Percentiles rank a stretch among this genome's conserved stretches.
Conservation (phyloP, 2,329 filamentous ascomycete genomes). For the Aspergillus fischeri region DNA sequence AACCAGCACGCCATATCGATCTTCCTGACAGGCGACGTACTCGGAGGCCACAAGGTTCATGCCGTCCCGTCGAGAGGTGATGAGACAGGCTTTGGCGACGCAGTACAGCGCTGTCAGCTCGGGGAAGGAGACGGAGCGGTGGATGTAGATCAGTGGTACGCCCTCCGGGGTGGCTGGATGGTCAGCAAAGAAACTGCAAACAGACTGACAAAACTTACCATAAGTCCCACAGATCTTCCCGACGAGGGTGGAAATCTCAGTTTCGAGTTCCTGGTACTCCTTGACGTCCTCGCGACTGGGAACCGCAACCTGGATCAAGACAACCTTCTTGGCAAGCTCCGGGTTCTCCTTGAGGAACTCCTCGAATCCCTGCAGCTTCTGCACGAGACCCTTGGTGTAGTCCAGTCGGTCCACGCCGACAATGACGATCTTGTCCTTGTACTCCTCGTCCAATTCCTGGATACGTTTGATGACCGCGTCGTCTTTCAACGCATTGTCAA, state of each 20-base stretch:
- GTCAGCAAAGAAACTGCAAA: neutral
- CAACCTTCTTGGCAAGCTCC: slow-evolving; percentile 89
- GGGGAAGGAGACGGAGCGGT: slow-evolving; percentile 88
- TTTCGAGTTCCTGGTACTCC: slow-evolving; percentile 88
- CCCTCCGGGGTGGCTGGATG: slow-evolving; percentile 76
- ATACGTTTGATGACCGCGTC: slow-evolving; percentile 78
- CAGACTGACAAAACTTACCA: slow-evolving; percentile 39
- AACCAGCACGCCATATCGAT: slow-evolving; percentile 85
- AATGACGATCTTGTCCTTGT: slow-evolving; percentile 84
- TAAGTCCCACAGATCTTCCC: slow-evolving; percentile 93
- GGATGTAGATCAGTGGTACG: slow-evolving; percentile 93
- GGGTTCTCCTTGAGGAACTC: slow-evolving; percentile 89
- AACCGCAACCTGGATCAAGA: slow-evolving; percentile 88
- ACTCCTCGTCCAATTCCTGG: slow-evolving; percentile 70
- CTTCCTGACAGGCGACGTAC: slow-evolving; percentile 85
- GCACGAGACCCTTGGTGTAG: slow-evolving; percentile 94
- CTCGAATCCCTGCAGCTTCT: slow-evolving; percentile 89
- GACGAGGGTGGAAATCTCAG: slow-evolving; percentile 86
- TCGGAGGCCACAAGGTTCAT: slow-evolving; percentile 98
- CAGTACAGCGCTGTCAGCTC: slow-evolving; percentile 89
- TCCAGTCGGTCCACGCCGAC: slow-evolving; percentile 90
- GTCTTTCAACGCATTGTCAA: slow-evolving; percentile 73
- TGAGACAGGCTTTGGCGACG: slow-evolving; percentile 80
- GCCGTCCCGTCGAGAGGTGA: slow-evolving; percentile 85
- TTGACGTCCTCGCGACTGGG: slow-evolving; percentile 82